A percentile compares a stretch with the other conserved stretches of the same genome.
Evolutionary conservation across 2,329 filamentous ascomycete species (phyloP).

Genomic region (Tothia fuscella): DNA sequence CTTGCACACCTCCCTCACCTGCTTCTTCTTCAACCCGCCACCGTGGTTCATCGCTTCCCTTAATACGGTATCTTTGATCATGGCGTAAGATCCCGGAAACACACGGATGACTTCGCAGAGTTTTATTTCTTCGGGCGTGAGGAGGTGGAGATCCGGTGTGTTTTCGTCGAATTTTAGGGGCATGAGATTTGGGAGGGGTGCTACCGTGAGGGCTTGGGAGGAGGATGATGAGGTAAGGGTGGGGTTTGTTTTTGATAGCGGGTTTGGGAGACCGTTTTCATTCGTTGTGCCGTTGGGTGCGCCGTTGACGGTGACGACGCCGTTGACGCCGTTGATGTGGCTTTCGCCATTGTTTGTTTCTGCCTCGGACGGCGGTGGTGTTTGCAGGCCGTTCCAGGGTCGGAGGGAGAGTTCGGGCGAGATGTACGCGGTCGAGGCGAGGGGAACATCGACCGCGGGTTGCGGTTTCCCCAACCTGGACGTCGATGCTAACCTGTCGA

Average conservation of each 20-base stretch:
- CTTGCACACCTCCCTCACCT: slow-evolving; percentile 72
- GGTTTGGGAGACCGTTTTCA: neutral
- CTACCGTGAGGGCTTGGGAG: neutral
- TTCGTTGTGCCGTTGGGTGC: slow-evolving; percentile 12
- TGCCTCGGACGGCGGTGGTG: slow-evolving; percentile 23
- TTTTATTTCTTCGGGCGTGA: slow-evolving; percentile 74
- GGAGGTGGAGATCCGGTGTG: slow-evolving; percentile 70
- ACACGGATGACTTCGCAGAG: slow-evolving; percentile 75
- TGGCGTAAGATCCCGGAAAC: slow-evolving; percentile 87
- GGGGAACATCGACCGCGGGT: slow-evolving; percentile 54
- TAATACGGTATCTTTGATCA: slow-evolving; percentile 86
- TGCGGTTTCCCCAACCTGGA: slow-evolving; percentile 51
- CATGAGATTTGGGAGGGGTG: slow-evolving; percentile 49
- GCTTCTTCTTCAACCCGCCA: slow-evolving; percentile 84
- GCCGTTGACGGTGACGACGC: slow-evolving; percentile 19
- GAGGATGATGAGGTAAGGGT: neutral
- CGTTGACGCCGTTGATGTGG: slow-evolving; percentile 41
- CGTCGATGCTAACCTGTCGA: slow-evolving; percentile 69
- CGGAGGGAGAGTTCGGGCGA: slow-evolving; percentile 64
- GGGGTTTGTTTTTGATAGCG: neutral
- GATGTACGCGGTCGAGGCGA: slow-evolving; percentile 64
- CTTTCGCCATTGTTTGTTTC: slow-evolving; percentile 18
- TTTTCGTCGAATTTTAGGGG: slow-evolving; percentile 54
- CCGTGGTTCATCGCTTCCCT: slow-evolving; percentile 84
- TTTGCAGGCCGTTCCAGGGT: slow-evolving; percentile 25